These are phyloP conservation scores for Lathyrus sativus DNA, from an alignment of 306 rosid species.

Conservation along the genomic window DNA sequence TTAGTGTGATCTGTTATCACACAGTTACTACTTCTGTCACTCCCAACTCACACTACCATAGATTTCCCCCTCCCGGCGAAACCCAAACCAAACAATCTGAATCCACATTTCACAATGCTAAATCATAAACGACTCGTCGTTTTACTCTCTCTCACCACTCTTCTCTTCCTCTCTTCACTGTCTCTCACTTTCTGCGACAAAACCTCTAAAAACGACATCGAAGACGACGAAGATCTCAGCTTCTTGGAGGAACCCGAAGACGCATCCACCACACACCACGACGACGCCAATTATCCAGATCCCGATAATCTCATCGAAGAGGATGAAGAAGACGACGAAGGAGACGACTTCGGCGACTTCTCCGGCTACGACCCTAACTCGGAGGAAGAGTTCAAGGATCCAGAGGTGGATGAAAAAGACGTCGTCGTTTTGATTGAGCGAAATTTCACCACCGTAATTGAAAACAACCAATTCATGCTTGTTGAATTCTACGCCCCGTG, in stretches of 20 bases:
- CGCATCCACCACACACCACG: constrained; percentile 20
- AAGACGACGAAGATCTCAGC: constrained; percentile 78
- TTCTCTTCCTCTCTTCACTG: constrained; percentile 63
- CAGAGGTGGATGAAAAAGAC: constrained; percentile 76
- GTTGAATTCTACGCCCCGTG: constrained; percentile 99
- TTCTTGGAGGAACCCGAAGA: constrained; percentile 75
- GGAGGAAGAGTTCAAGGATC: constrained; percentile 48
- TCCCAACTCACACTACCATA: constrained; percentile 6
- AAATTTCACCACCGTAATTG: constrained; percentile 71
- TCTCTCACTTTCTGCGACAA: constrained; percentile 46
- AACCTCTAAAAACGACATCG: constrained; percentile 37
- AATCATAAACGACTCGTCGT: constrained; percentile 49
- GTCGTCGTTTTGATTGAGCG: constrained; percentile 81
- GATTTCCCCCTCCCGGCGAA: constrained; percentile 14
- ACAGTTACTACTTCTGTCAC: not conserved
- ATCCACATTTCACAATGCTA: constrained; percentile 52
- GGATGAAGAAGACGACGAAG: constrained; percentile 28
- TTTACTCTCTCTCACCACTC: constrained; percentile 52
- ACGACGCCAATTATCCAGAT: constrained; percentile 47
- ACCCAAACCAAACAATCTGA: not conserved
- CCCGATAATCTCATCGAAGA: constrained; percentile 49
- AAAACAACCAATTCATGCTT: constrained; percentile 72
- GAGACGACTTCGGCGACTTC: constrained; percentile 57
- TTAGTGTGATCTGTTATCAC: not conserved
- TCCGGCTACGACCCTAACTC: constrained; percentile 59